Evolutionary conservation across 2,329 filamentous ascomycete species (phyloP), one percentile per base, ranked within the genome.

Genomic region (Sporothrix brasiliensis): DNA sequence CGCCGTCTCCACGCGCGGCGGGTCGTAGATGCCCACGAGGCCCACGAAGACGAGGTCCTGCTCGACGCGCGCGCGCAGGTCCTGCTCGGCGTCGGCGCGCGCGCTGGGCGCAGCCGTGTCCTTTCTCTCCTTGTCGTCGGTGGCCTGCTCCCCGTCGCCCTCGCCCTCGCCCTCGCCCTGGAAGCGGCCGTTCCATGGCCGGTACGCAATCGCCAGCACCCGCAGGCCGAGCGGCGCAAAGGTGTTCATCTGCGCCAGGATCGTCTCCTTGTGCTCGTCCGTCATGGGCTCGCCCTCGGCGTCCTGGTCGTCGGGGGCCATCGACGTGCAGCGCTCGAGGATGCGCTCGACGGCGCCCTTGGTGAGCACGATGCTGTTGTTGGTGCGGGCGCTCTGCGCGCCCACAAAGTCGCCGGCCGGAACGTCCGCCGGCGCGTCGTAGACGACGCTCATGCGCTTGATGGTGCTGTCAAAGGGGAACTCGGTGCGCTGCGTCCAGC

Each of bases 21-120:
- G 93, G 75, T 97, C 93, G 77, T 95, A 94, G 73, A 97, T 90
- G 70, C 92, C 93, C 65, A 91, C 89, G 11, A 97, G 85, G n/a
- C 93, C 94, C 16, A 92, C 86, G 72, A 96, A 91, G 3, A 84
- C 86, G 44, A 97, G 86, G 41, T 87, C 83, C 49, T 83, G 81
- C 77, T 96, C 93, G 16, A 94, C 85, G 4, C 84, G 80, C 6
- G 82, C 80, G 6, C 93, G 91, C 2, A 85, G 77, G 65, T 82
- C 79, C 6, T 66, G 68, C 27, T 74, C 74, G 1, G 19, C 24
- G 19, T 10, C 53, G 49, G 39, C 58, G 56, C 19, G 21, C 14
- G 61, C 4, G n/a, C 13, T 63, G 13, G 21, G 39, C 1, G 21
- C 21, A 10, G 19, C 19, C n/a, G 39, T 84, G 6, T 85, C 77